A percentile compares a stretch with the other conserved stretches of the same genome.
Evolutionary conservation across 2,329 filamentous ascomycete genomes (phyloP).

Genomic region (Emmonsia crescens): DNA sequence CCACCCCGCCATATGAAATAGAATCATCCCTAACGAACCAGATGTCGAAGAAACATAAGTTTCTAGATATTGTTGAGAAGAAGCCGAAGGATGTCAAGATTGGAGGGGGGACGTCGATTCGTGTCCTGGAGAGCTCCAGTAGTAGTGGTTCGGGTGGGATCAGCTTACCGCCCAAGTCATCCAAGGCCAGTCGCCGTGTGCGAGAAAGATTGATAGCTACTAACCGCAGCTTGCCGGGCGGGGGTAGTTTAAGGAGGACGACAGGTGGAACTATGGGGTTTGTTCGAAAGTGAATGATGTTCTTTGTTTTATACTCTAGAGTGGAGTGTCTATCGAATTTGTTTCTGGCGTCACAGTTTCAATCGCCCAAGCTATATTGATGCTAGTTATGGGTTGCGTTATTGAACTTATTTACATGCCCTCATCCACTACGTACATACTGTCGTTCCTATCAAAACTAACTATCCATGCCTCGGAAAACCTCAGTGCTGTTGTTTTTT

Average conservation of each 20-base stretch:
- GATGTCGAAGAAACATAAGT: constrained; percentile 35
- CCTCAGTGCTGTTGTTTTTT: too few relatives aligned
- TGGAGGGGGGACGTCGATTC: constrained; percentile 39
- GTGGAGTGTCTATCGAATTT: too few relatives aligned
- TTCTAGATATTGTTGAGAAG: constrained; percentile 39
- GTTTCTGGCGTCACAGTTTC: background rate
- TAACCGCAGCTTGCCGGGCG: constrained; percentile 17
- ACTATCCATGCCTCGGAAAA: too few relatives aligned
- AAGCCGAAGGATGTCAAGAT: constrained; percentile 40
- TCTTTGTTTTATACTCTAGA: background rate
- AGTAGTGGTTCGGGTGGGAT: constrained; percentile 25
- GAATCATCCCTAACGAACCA: constrained; percentile 6
- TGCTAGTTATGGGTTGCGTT: too few relatives aligned
- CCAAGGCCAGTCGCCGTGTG: constrained; percentile 27
- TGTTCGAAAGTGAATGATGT: constrained; percentile 12
- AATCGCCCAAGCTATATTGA: background rate
- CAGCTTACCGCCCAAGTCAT: constrained; percentile 37
- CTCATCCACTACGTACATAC: too few relatives aligned
- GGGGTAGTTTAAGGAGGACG: constrained; percentile 29
- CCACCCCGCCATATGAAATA: constrained; percentile 33
- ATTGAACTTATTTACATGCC: too few relatives aligned
- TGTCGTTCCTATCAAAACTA: too few relatives aligned
- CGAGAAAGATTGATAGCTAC: constrained; percentile 32
- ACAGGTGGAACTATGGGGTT: constrained; percentile 28
- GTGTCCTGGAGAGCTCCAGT: constrained; percentile 32